These are phyloP conservation scores for Pleurotus eryngii DNA, from an alignment of 768 basidiomycete species.

Conservation along the genomic window DNA sequence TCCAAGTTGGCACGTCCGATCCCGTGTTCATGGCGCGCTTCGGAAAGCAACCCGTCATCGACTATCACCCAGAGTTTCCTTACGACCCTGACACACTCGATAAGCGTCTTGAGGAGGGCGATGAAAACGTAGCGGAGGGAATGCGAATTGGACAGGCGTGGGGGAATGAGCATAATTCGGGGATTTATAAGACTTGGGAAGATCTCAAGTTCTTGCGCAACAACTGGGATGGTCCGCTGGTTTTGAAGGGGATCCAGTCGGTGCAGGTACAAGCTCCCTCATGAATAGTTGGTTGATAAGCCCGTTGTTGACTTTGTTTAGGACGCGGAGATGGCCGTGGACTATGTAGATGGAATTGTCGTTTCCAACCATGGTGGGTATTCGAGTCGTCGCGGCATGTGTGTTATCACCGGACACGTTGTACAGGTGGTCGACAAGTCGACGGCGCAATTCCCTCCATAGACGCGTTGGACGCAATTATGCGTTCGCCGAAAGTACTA, in stretches of 20 bases:
- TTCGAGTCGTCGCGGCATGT: not conserved
- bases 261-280: conserved; percentile 31
- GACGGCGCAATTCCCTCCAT: conserved; percentile 78
- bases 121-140: conserved; percentile 34
- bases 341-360: conserved; percentile 65
- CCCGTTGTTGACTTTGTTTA: conserved; percentile 9
- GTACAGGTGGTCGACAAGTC: conserved; percentile 62
- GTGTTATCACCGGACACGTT: not conserved
- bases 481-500: conserved; percentile 53
- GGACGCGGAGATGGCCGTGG: conserved; percentile 69
- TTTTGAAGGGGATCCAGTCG: conserved; percentile 74
- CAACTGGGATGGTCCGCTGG: conserved; percentile 75
- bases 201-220: conserved; percentile 62
- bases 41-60: conserved; percentile 39
- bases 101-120: conserved; percentile 39
- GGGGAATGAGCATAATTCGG: conserved; percentile 60
- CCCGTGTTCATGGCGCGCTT: conserved; percentile 70
- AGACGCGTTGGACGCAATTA: conserved; percentile 65
- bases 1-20: conserved; percentile 66
- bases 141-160: conserved; percentile 57
- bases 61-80: conserved; percentile 48
- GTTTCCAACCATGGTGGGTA: conserved; percentile 72
- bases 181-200: conserved; percentile 64
- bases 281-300: not conserved
- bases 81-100: conserved; percentile 50